Evolutionary conservation across 345 rosid species (phyloP), one percentile per base, ranked within the genome.

Genomic region (Sonneratia caseolaris): DNA sequence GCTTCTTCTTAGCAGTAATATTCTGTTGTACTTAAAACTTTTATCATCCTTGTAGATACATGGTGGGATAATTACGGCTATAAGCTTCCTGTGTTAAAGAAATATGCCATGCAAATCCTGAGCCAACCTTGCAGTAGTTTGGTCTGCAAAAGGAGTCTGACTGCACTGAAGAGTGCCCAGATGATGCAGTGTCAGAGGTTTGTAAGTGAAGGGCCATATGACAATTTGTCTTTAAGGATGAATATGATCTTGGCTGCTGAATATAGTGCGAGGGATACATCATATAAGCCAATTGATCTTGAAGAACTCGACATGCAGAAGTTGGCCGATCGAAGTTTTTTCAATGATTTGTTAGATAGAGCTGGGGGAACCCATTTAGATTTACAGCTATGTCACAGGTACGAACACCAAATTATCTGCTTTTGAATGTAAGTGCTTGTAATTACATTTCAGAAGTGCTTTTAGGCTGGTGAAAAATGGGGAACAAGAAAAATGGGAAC

Each of bases 41-140:
- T 6, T 68, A 3, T 42, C 18, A 6, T 5, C 3, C 7, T 21
- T 43, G 48, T 43, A 49, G 71, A 62, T 35, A 6, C 32, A 24
- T 69, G 71, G 71, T 69, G 61, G 71, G 40, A 47, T 16, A 16
- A 22, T 4, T 68, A 16, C 19, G 62, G 71, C 9, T 1, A 12
- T 14, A 12, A 24, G 3, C 36, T 69, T 27, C 59, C 71, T 3
- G 16, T 51, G 15, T 22, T 69, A 10, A 32, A 18, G 22, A 69
- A 69, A 37, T 69, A 69, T 65, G 57, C 70, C 5, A 16, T 66
- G 37, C 27, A 49, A 48, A 65, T 73, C 27, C 11, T 64, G 40
- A 64, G 64, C 19, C 73, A 73, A 40, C 75, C 69, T 21, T 73
- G 69, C n/a, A 27, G 70, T 16, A 62, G 15, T 38, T 73, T 68